Evolutionary conservation across 345 rosid genomes (phyloP).

Genomic region (Eucalyptus shirleyi): DNA sequence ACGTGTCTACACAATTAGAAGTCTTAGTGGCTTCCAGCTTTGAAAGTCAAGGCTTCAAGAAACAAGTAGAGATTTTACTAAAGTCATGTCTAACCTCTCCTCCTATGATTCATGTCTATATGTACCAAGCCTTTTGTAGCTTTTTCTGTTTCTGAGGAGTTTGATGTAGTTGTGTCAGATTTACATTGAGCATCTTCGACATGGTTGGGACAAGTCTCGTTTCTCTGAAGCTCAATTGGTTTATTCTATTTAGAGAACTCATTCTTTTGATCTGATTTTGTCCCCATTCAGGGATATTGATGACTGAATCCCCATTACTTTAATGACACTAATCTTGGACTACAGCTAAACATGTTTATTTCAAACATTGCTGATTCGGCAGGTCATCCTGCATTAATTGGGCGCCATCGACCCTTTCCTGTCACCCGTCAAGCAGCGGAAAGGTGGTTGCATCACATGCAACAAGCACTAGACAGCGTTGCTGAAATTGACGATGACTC

Average conservation of each 20-base stretch:
- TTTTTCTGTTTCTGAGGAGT: not conserved
- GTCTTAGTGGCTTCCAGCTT: not conserved
- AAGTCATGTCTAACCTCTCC: not conserved
- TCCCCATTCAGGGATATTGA: not conserved
- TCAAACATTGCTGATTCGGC: not conserved
- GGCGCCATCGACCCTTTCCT: slow-evolving; percentile 81
- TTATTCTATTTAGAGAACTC: not conserved
- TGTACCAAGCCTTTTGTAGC: not conserved
- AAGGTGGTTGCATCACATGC: slow-evolving; percentile 88
- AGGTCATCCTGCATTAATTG: slow-evolving; percentile 90
- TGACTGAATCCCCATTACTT: not conserved
- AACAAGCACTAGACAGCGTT: slow-evolving; percentile 54
- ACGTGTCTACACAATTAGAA: not conserved
- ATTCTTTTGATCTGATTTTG: not conserved
- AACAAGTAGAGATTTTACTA: not conserved
- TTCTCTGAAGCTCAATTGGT: not conserved
- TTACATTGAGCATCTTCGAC: not conserved
- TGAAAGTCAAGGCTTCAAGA: not conserved
- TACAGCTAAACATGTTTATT: not conserved
- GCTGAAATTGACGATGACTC: slow-evolving; percentile 61
- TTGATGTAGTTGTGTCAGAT: not conserved
- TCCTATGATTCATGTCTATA: not conserved
- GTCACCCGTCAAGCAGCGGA: slow-evolving; percentile 78
- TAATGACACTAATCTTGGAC: not conserved
- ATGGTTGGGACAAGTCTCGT: not conserved